phyloP scores from a whole-genome alignment of 441 rosid species.

The Adansonia gregorii region DNA sequence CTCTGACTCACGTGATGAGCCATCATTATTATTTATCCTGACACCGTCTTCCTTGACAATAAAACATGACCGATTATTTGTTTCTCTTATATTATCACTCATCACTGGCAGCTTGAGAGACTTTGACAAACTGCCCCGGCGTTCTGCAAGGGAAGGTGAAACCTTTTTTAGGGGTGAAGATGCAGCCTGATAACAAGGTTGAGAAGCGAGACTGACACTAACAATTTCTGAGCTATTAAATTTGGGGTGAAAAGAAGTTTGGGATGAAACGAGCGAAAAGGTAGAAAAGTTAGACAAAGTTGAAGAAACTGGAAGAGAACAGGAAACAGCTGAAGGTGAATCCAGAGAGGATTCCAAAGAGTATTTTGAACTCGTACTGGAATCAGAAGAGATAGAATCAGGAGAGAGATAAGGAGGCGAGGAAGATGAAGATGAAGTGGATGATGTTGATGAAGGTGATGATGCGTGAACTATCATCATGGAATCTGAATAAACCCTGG shows the following conservation, averaged over 20 bases:
- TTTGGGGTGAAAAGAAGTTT: constrained; percentile 39
- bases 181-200: constrained; percentile 33
- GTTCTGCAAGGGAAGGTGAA: constrained; percentile 81
- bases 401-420: constrained; percentile 80
- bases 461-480: constrained; percentile 82
- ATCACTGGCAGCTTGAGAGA: constrained; percentile 71
- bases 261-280: constrained; percentile 55
- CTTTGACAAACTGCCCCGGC: constrained; percentile 73
- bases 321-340: constrained; percentile 67
- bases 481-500: constrained; percentile 91
- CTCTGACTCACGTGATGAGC: constrained; percentile 51
- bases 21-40: constrained; percentile 33
- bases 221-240: constrained; percentile 39
- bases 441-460: constrained; percentile 55
- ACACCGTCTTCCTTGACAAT: constrained; percentile 40
- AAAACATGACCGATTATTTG: constrained; percentile 31
- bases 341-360: constrained; percentile 60
- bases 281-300: constrained; percentile 65
- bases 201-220: constrained; percentile 42
- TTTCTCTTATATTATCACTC: constrained; percentile 48
- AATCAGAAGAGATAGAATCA: constrained; percentile 67
- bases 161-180: constrained; percentile 47
- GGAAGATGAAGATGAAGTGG: constrained; percentile 51
- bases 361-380: constrained; percentile 58
- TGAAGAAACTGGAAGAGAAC: constrained; percentile 57